phyloP scores from a whole-genome alignment of 371 early-diverging fungal genomes.

The Mucor circinelloides region DNA sequence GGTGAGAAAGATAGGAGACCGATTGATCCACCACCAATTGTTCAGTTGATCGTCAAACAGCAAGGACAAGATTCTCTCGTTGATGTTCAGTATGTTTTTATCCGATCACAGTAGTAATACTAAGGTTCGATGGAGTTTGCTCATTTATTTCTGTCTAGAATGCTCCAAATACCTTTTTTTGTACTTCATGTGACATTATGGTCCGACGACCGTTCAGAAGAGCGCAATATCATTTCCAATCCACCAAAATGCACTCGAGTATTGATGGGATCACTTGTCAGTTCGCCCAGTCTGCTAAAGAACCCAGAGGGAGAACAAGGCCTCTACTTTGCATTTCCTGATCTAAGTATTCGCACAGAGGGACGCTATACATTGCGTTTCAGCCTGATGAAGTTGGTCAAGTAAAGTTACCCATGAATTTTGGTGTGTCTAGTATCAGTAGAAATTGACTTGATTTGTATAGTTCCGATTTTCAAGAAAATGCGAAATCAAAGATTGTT shows the following conservation, averaged over 20 bases:
- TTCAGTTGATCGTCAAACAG: conserved; percentile 56
- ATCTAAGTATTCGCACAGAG: conserved; percentile 87
- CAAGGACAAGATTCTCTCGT: conserved; percentile 41
- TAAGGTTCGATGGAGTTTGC: not conserved
- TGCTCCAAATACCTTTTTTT: conserved; percentile 63
- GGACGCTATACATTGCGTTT: conserved; percentile 87
- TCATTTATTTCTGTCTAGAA: conserved; percentile 24
- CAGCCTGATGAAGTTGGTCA: conserved; percentile 48
- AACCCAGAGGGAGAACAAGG: conserved; percentile 75
- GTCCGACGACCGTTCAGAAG: conserved; percentile 67
- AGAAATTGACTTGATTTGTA: not conserved
- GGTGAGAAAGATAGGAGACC: conserved; percentile 79
- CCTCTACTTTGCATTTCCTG: conserved; percentile 91
- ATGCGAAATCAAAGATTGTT: conserved; percentile 58
- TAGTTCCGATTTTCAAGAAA: conserved; percentile 54
- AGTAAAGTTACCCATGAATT: conserved; percentile 24
- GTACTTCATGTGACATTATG: conserved; percentile 78
- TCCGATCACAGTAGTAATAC: not conserved
- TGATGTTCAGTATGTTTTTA: conserved; percentile 49
- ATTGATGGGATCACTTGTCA: conserved; percentile 79
- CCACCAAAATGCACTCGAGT: conserved; percentile 69
- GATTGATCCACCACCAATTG: conserved; percentile 72
- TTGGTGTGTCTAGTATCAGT: not conserved
- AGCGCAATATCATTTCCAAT: conserved; percentile 57
- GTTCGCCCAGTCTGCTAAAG: conserved; percentile 75